Evolutionary conservation across 2,329 filamentous ascomycete species (phyloP).

Genomic region (Graphiopsis chlorocephala): DNA sequence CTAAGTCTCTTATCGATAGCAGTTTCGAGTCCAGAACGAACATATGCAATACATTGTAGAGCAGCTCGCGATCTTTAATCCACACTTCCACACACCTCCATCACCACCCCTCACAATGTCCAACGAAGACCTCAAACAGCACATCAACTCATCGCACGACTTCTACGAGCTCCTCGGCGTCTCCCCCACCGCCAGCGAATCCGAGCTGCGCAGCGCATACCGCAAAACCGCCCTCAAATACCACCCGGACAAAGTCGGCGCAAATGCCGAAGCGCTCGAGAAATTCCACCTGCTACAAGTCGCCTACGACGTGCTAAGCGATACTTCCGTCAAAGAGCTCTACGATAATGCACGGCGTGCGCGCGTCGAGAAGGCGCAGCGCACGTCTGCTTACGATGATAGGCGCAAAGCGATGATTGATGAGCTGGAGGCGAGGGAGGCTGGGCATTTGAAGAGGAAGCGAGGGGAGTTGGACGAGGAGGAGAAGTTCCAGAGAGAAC

Average conservation of each 20-base stretch:
- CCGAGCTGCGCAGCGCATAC: slow-evolving; percentile 81
- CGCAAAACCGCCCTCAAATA: slow-evolving; percentile 82
- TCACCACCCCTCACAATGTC: slow-evolving; percentile 30
- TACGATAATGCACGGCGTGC: slow-evolving; percentile 78
- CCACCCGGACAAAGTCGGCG: slow-evolving; percentile 87
- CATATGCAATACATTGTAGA: background rate
- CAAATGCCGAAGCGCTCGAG: slow-evolving; percentile 61
- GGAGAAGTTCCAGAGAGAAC: slow-evolving; percentile 57
- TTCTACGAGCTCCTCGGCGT: slow-evolving; percentile 76
- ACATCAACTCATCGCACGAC: slow-evolving; percentile 51
- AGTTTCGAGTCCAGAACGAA: background rate
- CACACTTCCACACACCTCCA: background rate
- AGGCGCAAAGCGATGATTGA: slow-evolving; percentile 75
- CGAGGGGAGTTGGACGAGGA: slow-evolving; percentile 49
- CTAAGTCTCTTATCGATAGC: background rate
- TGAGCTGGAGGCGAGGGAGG: slow-evolving; percentile 77
- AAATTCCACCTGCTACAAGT: slow-evolving; percentile 84
- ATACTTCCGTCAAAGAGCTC: slow-evolving; percentile 65
- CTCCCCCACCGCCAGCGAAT: slow-evolving; percentile 54
- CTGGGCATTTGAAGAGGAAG: slow-evolving; percentile 45
- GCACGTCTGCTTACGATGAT: slow-evolving; percentile 71
- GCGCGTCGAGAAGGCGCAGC: slow-evolving; percentile 64
- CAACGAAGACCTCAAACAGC: slow-evolving; percentile 42
- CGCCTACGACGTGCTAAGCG: slow-evolving; percentile 79
- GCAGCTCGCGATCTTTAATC: background rate